phyloP scores from a whole-genome alignment of 495 filamentous ascomycete species.

The Neurospora tetrasperma region DNA sequence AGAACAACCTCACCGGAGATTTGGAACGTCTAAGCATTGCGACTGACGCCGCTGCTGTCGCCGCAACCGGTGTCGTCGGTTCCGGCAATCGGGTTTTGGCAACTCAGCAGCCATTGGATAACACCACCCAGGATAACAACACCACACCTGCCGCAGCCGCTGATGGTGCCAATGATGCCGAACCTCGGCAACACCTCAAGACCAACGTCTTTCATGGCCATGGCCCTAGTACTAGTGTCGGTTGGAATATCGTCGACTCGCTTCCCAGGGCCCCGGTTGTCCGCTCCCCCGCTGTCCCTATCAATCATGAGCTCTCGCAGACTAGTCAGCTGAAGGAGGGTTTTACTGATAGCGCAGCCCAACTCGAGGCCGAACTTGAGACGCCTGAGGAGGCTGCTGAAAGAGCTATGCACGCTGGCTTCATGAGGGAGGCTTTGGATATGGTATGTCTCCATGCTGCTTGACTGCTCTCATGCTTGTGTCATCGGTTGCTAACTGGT shows the following conservation, averaged over 20 bases:
- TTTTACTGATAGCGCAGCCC: neutral
- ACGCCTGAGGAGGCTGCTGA: slow-evolving; percentile 24
- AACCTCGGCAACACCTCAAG: neutral
- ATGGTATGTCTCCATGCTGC: slow-evolving; percentile 42
- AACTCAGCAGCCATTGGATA: neutral
- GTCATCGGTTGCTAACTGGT: slow-evolving; percentile 1
- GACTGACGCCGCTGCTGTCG: neutral
- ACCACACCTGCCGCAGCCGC: neutral
- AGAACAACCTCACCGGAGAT: slow-evolving; percentile 3
- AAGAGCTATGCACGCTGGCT: slow-evolving; percentile 39
- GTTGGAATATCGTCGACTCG: neutral
- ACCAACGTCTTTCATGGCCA: neutral
- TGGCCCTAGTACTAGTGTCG: neutral
- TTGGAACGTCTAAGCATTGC: neutral
- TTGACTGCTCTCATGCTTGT: neutral
- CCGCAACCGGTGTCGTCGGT: neutral
- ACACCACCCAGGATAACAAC: neutral
- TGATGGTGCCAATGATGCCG: neutral
- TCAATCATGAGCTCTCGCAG: slow-evolving; percentile 15
- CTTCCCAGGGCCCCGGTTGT: slow-evolving; percentile 3
- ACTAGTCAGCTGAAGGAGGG: slow-evolving; percentile 19
- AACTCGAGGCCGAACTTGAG: slow-evolving; percentile 7
- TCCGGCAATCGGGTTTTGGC: neutral
- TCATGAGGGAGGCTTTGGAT: slow-evolving; percentile 60
- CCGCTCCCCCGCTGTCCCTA: slow-evolving; percentile 10